A percentile compares a stretch with the other conserved stretches of the same genome.
Conservation (phyloP, 495 filamentous ascomycete genomes). For the Neurospora sp. region DNA sequence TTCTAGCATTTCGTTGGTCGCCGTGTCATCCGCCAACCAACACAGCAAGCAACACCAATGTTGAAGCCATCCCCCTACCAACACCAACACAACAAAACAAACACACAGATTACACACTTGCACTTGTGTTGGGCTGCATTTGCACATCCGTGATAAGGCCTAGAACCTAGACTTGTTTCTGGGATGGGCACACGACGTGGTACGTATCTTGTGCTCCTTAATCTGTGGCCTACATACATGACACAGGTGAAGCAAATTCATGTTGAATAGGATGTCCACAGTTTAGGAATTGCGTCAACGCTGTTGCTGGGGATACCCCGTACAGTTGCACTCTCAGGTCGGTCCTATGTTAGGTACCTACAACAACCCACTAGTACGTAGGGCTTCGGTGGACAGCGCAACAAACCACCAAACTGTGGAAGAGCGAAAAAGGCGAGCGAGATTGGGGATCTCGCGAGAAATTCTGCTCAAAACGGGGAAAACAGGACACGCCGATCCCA, state of each 20-base stretch:
- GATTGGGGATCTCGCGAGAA: not conserved
- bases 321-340: not conserved
- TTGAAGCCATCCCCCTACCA: not conserved
- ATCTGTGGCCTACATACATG: not conserved
- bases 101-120: not conserved
- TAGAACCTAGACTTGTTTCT: not conserved
- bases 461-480: not conserved
- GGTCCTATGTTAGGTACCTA: not conserved
- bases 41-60: not conserved
- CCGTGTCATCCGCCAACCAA: not conserved
- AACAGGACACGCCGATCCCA: not conserved
- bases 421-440: not conserved
- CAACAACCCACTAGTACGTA: not conserved
- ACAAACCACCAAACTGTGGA: not conserved
- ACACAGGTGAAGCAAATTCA: not conserved
- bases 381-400: not conserved
- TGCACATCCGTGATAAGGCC: not conserved
- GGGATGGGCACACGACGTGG: not conserved
- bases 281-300: not conserved
- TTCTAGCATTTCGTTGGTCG: not conserved
- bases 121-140: not conserved
- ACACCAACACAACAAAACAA: not conserved
- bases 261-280: not conserved
- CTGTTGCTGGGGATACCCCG: not conserved
- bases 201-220: not conserved